Base-by-base conservation (phyloP, 768 basidiomycete genomes). In the Clitopilus hobsonii region DNA sequence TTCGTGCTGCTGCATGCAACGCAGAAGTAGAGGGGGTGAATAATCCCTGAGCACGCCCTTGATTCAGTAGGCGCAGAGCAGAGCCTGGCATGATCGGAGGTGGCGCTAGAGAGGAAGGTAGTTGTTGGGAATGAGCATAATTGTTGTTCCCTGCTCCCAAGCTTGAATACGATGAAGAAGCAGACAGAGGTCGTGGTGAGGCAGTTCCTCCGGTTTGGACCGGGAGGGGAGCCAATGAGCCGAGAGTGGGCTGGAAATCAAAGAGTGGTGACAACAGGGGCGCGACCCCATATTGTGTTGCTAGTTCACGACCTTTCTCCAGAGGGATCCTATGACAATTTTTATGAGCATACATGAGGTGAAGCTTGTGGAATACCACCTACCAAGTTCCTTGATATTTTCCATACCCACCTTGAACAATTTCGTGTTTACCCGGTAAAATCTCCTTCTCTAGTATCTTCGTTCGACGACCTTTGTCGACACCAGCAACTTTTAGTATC, bases 301-400 rank as follows among this genome's bases (percentile, higher is more conserved):
- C 95, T 48, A 99, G 86, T 62, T 98, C 94, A 54, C 91, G 86
- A 32, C 95, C 95, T 54, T 93, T 82, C 62, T 95, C 92, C 36
- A 98, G 86, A 1, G 97, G 97, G 63, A 99, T 96, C 96, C 95
- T 98, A n/a, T 45, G 10, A 56, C 22, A 26, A 45, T 26, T 38
- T 29, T 50, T 32, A 47, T 29, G 24, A 52, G 16, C 25, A 13
- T 5, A 49, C 52, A 48, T 30, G 56, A 24, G n/a, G 52, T 53
- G 53, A 27, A 30, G 28, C n/a, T n/a, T n/a, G 29, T 18, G 54
- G 36, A 41, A 32, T 23, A 56, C 53, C 53, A 64, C 85, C 66
- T 65, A 96, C 96, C 97, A 99, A 54, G 96, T 98, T 60, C 97
- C 97, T 70, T 99, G 97, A 69, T 98, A 99, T 75, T 98, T 96